A percentile compares a stretch with the other conserved stretches of the same genome.
Conservation (phyloP, 1,284 basidiomycete genomes). For the Rhodotorula sp. region DNA sequence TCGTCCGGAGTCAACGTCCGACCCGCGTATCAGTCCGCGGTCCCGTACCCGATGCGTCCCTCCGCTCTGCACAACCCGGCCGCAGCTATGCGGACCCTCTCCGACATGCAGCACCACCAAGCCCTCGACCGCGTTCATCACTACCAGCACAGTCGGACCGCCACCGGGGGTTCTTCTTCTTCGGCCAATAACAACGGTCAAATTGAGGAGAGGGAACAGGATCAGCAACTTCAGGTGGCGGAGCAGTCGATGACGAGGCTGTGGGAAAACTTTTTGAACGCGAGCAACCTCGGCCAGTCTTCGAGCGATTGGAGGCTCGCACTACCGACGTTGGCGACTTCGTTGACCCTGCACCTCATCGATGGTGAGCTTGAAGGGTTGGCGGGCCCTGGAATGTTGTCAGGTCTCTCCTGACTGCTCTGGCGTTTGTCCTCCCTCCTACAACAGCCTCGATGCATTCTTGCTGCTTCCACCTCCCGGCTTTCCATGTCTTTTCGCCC, state of each 20-base stretch:
- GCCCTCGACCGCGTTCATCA: not conserved
- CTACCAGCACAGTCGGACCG: not conserved
- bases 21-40: not conserved
- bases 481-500: conserved; percentile 29
- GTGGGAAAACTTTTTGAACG: conserved; percentile 28
- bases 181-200: not conserved
- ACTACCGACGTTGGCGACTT: conserved; percentile 34
- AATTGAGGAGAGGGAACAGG: not conserved
- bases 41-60: not conserved
- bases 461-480: conserved; percentile 41
- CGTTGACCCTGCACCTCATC: conserved; percentile 31
- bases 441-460: conserved; percentile 35
- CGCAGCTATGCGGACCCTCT: conserved; percentile 4
- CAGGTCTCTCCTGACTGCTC: too few species aligned
- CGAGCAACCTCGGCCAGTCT: conserved; percentile 30
- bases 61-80: not conserved
- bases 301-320: conserved; percentile 36
- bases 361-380: conserved; percentile 20
- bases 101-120: conserved; percentile 16
- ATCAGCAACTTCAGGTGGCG: not conserved
- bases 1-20: not conserved
- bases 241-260: not conserved
- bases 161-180: conserved; percentile 4
- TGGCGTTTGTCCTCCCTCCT: not conserved
- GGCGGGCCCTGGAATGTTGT: not conserved